phyloP scores from a whole-genome alignment of 352 stramenopile species.

The Thraustochytrium striatum region DNA sequence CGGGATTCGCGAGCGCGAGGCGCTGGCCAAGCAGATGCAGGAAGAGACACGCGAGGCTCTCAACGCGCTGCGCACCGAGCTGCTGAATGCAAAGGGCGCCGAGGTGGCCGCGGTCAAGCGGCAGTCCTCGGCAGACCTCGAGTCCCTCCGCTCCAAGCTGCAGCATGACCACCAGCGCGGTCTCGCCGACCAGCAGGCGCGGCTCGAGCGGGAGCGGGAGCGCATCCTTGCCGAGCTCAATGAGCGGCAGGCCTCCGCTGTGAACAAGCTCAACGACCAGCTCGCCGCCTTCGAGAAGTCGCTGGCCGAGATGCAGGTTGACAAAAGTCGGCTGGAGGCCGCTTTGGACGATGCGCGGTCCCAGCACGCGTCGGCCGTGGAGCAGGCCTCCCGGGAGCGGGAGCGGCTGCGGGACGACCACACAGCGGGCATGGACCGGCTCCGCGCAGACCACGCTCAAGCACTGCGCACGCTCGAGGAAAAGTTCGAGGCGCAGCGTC shows the following conservation, averaged over 20 bases:
- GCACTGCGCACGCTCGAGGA: constrained; percentile 57
- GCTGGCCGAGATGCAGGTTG: background rate
- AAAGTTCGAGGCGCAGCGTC: constrained; percentile 56
- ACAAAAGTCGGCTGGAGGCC: background rate
- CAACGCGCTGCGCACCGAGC: background rate
- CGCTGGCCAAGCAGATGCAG: background rate
- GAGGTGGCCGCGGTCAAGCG: background rate
- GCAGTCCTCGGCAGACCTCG: background rate
- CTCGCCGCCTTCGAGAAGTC: background rate
- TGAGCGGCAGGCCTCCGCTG: background rate
- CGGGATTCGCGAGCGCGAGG: background rate
- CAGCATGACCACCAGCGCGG: constrained; percentile 6
- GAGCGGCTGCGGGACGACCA: constrained; percentile 41
- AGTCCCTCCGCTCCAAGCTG: background rate
- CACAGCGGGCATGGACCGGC: background rate
- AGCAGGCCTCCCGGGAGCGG: constrained; percentile 53
- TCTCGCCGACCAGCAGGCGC: background rate
- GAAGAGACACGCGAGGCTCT: background rate
- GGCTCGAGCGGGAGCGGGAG: constrained; percentile 42
- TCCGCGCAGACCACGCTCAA: constrained; percentile 41
- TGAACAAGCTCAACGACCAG: background rate
- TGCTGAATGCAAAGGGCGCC: constrained; percentile 51
- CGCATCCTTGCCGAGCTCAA: background rate
- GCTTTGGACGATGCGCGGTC: background rate
- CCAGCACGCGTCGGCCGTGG: constrained; percentile 49